Conservation (phyloP, 2,329 filamentous ascomycete species). For the Fusarium sp. region DNA sequence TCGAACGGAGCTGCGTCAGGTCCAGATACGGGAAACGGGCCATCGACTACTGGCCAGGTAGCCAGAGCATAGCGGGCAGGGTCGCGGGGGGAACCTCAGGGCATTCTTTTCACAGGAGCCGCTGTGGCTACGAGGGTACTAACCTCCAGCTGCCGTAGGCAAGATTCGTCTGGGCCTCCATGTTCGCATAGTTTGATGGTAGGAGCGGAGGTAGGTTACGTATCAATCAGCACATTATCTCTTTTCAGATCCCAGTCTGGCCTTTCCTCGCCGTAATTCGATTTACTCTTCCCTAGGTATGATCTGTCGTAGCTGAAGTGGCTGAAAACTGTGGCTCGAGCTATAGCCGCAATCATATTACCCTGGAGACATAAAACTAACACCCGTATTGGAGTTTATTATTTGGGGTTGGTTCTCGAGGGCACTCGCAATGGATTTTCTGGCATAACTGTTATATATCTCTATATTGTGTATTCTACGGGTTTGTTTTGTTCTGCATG, state of each 20-base stretch:
- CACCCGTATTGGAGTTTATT: background rate
- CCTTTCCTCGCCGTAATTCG: background rate
- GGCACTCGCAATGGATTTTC: background rate
- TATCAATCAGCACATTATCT: background rate
- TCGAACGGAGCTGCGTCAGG: constrained; percentile 30
- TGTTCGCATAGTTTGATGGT: background rate
- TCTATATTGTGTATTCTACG: background rate
- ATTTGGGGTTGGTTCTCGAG: background rate
- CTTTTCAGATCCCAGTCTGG: background rate
- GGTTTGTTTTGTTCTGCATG: background rate
- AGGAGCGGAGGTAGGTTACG: background rate
- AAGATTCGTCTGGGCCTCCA: background rate
- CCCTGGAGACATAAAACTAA: background rate
- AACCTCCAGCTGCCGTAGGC: background rate
- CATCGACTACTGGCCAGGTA: constrained; percentile 25
- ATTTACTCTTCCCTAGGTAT: background rate
- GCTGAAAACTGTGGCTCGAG: constrained; percentile 1
- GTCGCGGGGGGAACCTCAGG: constrained; percentile 29
- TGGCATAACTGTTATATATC: background rate
- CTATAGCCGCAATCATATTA: background rate
- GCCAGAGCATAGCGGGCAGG: constrained; percentile 17
- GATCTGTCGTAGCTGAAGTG: background rate
- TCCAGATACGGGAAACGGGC: constrained; percentile 29
- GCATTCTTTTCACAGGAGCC: constrained; percentile 36
- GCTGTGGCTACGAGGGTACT: constrained; percentile 1